Base-by-base conservation (phyloP, 495 filamentous ascomycete species). In the Neurospora sp. region DNA sequence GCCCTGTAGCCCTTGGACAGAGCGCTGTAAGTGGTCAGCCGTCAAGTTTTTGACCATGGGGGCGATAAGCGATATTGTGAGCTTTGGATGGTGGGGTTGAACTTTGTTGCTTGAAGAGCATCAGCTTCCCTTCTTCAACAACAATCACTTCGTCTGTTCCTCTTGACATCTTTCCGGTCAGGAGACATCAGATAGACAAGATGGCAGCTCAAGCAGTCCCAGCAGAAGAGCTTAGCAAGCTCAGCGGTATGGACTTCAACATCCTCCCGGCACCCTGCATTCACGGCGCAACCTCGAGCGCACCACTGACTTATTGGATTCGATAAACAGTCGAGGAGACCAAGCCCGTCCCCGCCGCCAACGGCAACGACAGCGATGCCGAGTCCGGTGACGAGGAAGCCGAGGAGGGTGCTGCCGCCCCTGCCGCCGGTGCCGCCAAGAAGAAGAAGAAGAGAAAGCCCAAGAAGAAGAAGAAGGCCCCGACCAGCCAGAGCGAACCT, bases 371-470 rank as follows among this genome's bases (percentile, higher is more conserved):
- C 27, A 88, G 88, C 72, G 91, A 92, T 71, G 54, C 54, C 54
- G 90, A 92, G 62, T 91, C 90, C 37, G 54, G 54, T 18, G 90
- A 92, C 39, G 91, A 93, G 71, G 87, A 88, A 2, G 86, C 81
- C 2, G 86, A 87, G 20, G 85, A 83, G 0, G 78, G 77, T 27
- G 71, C 77, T 8, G 77, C 77, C 8, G 80, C 82, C n/a, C 78
- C 79, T 20, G 82, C 77, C 7, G 80, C 82, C 20, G 86, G 78
- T 3, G 84, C 80, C 6, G 84, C 83, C 66, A 86, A 87, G 80
- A 88, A 88, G 80, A 87, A 88, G 81, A 94, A 94, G 85, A 93
- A 93, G 84, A 95, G 91, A 86, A 93, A 93, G 86, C 92, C 92
- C 86, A 93, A 90, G 86, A 93, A 91, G 87, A 91, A 89, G 84